Base-by-base conservation (phyloP, 202 grass and related monocot genomes). In the Carex sylvatica region DNA sequence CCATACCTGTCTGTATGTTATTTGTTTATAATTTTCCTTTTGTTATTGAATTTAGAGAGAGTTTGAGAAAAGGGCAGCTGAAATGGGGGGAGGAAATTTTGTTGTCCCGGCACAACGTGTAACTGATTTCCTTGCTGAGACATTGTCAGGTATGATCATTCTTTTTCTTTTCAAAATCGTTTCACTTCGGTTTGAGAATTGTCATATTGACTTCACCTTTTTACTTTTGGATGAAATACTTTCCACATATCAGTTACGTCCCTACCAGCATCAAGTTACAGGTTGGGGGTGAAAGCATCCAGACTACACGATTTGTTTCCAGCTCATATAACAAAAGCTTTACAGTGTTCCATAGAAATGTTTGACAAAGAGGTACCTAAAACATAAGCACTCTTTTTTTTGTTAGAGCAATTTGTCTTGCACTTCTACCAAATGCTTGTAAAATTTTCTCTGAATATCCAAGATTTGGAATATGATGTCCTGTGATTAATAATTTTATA, bases 41-140 rank as follows among this genome's bases (percentile, higher is more conserved):
- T 47, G 52, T 64, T 65, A 83, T 55, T 19, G 70, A 67, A 88
- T 84, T 66, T 66, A 98, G 92, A 93, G 95, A 87, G 91, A 98
- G 42, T 93, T 90, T 54, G 95, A 98, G 88, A 92, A 86, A 95
- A 90, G 71, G 85, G 95, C 95, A 83, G 92, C 95, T 84, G 59
- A 61, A 40, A 93, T 95, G 89, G 95, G 95, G 23, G 95, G 95
- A 86, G 95, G 91, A 46, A 91, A 95, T 88, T 98, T 95, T 81
- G 89, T 93, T 79, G 87, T 93, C 66, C 95, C 92, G 70, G 95
- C 80, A 84, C 95, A 98, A 84, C 65, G 87, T 81, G 92, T 98
- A 73, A 90, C 95, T 26, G 92, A 98, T 95, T 93, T 98, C 76
- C 80, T 98, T 74, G 86, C 62, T 79, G 89, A 95, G 72, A 98